Conservation (phyloP, 306 rosid species). For the Malus asiatica region DNA sequence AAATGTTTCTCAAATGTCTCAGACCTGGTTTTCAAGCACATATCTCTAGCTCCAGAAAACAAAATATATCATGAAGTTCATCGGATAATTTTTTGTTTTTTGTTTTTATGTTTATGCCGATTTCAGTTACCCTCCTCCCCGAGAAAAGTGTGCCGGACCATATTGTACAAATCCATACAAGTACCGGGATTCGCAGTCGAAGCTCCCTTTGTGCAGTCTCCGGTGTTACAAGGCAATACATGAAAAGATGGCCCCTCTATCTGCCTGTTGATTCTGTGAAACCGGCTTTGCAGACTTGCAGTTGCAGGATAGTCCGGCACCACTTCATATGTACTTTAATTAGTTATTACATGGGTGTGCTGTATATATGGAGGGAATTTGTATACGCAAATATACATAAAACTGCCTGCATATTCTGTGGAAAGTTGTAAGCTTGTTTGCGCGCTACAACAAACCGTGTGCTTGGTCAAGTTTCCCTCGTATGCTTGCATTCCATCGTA, state of each 20-base stretch:
- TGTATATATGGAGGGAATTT: not conserved
- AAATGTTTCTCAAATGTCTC: not conserved
- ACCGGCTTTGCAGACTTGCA: not conserved
- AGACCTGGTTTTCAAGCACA: not conserved
- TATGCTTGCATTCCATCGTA: too few species aligned
- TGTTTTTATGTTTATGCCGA: not conserved
- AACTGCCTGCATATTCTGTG: not conserved
- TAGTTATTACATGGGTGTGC: not conserved
- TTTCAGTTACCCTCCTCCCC: conserved; percentile 55
- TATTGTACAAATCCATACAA: conserved; percentile 46
- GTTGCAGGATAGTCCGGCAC: not conserved
- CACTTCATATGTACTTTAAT: not conserved
- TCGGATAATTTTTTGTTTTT: not conserved
- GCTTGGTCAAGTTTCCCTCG: not conserved
- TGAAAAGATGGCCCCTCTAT: conserved; percentile 20
- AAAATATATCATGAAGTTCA: not conserved
- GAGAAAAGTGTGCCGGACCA: conserved; percentile 53
- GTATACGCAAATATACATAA: not conserved
- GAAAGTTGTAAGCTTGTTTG: not conserved
- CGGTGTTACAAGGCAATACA: conserved; percentile 51
- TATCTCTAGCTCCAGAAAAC: too few species aligned
- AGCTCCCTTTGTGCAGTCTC: conserved; percentile 57
- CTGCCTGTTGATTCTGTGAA: conserved; percentile 16
- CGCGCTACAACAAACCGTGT: not conserved
- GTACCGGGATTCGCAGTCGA: conserved; percentile 53